phyloP scores from a whole-genome alignment of 2,329 filamentous ascomycete species.

The Aspergillus ochraceus region DNA sequence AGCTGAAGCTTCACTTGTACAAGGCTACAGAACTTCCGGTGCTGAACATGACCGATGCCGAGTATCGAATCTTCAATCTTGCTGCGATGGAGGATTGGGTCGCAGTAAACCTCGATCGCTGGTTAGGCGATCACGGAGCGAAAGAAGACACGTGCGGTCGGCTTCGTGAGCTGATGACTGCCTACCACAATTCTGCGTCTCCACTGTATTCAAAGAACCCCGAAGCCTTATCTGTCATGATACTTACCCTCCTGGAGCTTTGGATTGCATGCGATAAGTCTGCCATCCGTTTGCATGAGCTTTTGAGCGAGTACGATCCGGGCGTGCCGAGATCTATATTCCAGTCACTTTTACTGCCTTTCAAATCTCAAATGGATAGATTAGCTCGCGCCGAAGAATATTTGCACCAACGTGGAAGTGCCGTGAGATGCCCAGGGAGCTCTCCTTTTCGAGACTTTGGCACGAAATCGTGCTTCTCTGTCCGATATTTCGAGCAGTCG shows the following conservation, averaged over 20 bases:
- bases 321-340: slow-evolving; percentile 40
- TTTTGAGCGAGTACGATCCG: slow-evolving; percentile 51
- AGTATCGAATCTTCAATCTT: neutral
- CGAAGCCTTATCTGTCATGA: slow-evolving; percentile 53
- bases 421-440: slow-evolving; percentile 8
- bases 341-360: slow-evolving; percentile 22
- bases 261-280: slow-evolving; percentile 60
- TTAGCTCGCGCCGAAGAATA: slow-evolving; percentile 49
- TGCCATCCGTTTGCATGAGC: slow-evolving; percentile 37
- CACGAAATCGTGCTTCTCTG: slow-evolving; percentile 43
- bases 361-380: slow-evolving; percentile 22
- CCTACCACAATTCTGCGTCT: neutral
- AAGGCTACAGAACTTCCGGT: neutral
- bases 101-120: neutral
- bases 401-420: slow-evolving; percentile 34
- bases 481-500: slow-evolving; percentile 51
- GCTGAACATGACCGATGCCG: neutral
- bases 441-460: slow-evolving; percentile 44
- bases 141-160: neutral
- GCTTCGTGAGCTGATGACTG: neutral
- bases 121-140: neutral
- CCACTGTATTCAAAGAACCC: slow-evolving; percentile 32
- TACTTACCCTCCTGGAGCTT: slow-evolving; percentile 57
- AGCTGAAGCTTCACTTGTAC: neutral
- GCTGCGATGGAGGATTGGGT: slow-evolving; percentile 4